phyloP scores from a whole-genome alignment of 2,329 filamentous ascomycete genomes.

The Trichophyton schoenleinii region DNA sequence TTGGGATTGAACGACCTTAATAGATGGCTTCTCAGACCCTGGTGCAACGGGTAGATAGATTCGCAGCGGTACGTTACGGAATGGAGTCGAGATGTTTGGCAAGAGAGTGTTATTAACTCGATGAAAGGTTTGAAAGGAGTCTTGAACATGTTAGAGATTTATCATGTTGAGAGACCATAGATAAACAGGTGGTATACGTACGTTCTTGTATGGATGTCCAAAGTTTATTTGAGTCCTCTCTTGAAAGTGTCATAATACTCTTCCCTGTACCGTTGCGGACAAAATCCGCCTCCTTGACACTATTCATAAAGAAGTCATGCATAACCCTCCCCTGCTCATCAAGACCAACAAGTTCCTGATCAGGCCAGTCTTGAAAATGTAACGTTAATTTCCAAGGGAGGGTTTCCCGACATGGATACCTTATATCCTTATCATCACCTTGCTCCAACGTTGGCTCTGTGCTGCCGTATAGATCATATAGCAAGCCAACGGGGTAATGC shows the following conservation, averaged over 20 bases:
- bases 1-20: slow-evolving; percentile 65
- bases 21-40: slow-evolving; percentile 33
- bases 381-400: slow-evolving; percentile 53
- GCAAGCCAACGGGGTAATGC: slow-evolving; percentile 57
- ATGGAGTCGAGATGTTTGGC: slow-evolving; percentile 50
- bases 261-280: slow-evolving; percentile 78
- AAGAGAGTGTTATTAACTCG: slow-evolving; percentile 66
- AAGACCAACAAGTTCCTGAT: slow-evolving; percentile 45
- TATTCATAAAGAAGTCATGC: slow-evolving; percentile 56
- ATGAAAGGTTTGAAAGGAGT: slow-evolving; percentile 50
- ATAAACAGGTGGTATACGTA: slow-evolving; percentile 26
- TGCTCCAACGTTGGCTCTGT: slow-evolving; percentile 28
- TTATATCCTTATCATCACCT: slow-evolving; percentile 3
- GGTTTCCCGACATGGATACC: not conserved
- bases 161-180: not conserved
- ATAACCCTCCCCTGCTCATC: slow-evolving; percentile 44
- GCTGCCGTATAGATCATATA: slow-evolving; percentile 57
- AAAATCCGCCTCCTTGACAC: slow-evolving; percentile 72
- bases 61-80: slow-evolving; percentile 75
- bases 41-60: slow-evolving; percentile 68
- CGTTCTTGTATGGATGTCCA: slow-evolving; percentile 70
- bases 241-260: slow-evolving; percentile 78
- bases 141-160: not conserved
- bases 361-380: slow-evolving; percentile 47
- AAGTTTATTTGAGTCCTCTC: slow-evolving; percentile 66